Evolutionary conservation across 805 yeast genomes (phyloP).

Genomic region (Kluyveromyces aestuarii): DNA sequence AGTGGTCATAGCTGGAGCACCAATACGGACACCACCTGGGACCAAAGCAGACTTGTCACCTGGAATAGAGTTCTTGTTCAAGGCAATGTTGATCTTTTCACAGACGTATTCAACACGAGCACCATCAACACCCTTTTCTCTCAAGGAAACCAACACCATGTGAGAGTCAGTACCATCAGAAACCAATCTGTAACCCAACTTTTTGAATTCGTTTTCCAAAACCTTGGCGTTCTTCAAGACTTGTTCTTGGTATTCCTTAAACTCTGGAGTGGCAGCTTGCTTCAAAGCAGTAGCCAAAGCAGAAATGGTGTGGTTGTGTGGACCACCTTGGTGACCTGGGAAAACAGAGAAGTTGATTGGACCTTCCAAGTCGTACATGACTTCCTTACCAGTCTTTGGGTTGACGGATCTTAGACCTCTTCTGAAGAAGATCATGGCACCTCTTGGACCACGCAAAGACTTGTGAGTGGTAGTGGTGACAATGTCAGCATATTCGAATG

Average conservation of each 20-base stretch:
- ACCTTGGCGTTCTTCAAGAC: conserved; percentile 84
- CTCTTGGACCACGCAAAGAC: conserved; percentile 98
- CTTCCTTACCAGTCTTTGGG: conserved; percentile 87
- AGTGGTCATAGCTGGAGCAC: conserved; percentile 98
- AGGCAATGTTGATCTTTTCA: conserved; percentile 89
- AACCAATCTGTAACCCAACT: conserved; percentile 71
- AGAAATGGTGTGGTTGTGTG: conserved; percentile 97
- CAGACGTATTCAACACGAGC: conserved; percentile 94
- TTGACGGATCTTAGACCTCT: conserved; percentile 83
- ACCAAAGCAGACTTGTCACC: conserved; percentile 95
- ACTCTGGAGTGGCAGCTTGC: conserved; percentile 88
- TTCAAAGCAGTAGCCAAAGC: conserved; percentile 95
- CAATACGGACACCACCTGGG: conserved; percentile 96
- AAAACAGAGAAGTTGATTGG: conserved; percentile 96
- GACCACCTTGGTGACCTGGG: conserved; percentile 99
- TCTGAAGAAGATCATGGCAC: conserved; percentile 99
- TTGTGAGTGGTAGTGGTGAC: conserved; percentile 99
- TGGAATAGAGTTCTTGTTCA: conserved; percentile 95
- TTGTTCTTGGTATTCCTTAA: conserved; percentile 78
- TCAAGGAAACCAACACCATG: conserved; percentile 83
- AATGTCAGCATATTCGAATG: conserved; percentile 93
- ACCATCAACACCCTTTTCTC: conserved; percentile 88
- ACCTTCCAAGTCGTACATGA: conserved; percentile 83
- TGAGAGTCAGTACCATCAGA: conserved; percentile 97
- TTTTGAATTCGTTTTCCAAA: conserved; percentile 65